A percentile compares a stretch with the other conserved stretches of the same genome.
Evolutionary conservation across 1,139 yeast genomes (phyloP).

Genomic region (Diutina rugosa): DNA sequence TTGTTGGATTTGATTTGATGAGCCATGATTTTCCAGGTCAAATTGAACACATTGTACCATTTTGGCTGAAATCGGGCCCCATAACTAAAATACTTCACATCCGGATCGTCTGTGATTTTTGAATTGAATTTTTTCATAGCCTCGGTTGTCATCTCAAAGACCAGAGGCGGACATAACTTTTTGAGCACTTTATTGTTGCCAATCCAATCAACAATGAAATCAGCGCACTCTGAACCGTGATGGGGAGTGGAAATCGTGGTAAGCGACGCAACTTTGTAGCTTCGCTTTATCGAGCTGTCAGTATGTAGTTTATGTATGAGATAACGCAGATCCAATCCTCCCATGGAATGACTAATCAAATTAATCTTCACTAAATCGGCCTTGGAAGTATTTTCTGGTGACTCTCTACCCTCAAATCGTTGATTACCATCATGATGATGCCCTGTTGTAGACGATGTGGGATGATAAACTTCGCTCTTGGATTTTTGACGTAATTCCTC

Average conservation of each 20-base stretch:
- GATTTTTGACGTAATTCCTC: constrained; percentile 14
- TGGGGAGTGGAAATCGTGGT: constrained; percentile 88
- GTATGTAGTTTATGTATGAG: constrained; percentile 44
- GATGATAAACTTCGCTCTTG: constrained; percentile 7
- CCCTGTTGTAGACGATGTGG: background rate
- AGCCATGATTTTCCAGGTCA: constrained; percentile 50
- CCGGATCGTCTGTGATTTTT: constrained; percentile 38
- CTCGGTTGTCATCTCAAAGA: constrained; percentile 49
- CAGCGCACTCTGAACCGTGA: constrained; percentile 77
- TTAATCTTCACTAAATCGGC: constrained; percentile 37
- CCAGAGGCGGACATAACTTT: constrained; percentile 26
- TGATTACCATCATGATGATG: background rate
- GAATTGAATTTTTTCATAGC: constrained; percentile 43
- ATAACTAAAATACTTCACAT: constrained; percentile 65
- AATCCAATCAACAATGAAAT: constrained; percentile 33
- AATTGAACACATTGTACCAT: constrained; percentile 47
- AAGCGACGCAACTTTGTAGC: constrained; percentile 51
- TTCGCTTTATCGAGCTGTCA: constrained; percentile 8
- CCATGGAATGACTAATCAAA: constrained; percentile 89
- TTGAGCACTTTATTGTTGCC: constrained; percentile 8
- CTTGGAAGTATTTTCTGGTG: constrained; percentile 6
- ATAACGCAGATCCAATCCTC: constrained; percentile 78
- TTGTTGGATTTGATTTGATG: constrained; percentile 9
- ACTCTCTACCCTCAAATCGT: background rate
- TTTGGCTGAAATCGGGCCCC: constrained; percentile 63